Evolutionary conservation across 306 rosid genomes (phyloP).

Genomic region (Aeschynomene evenia): DNA sequence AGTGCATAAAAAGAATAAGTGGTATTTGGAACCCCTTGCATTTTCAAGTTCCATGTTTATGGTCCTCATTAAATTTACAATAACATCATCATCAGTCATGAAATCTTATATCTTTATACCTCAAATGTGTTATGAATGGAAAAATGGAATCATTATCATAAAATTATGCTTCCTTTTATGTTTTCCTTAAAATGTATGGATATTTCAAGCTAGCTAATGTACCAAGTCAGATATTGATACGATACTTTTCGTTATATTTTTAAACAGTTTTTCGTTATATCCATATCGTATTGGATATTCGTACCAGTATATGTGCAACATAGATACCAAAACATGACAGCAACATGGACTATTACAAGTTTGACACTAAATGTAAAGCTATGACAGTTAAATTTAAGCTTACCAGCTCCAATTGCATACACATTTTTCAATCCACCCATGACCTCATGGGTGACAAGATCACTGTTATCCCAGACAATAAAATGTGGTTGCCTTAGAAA

Average conservation of each 20-base stretch:
- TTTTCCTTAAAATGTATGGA: not conserved
- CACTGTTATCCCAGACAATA: conserved; percentile 93
- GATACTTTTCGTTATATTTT: too few relatives aligned
- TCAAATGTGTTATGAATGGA: not conserved
- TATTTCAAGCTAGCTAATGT: too few relatives aligned
- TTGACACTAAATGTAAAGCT: not conserved
- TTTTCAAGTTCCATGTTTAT: not conserved
- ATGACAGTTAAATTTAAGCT: conserved; percentile 8
- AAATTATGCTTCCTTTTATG: not conserved
- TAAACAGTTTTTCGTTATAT: too few relatives aligned
- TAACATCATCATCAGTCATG: not conserved
- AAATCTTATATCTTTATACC: not conserved
- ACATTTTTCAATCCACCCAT: conserved; percentile 99
- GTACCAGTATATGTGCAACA: too few relatives aligned
- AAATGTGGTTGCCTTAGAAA: conserved; percentile 88
- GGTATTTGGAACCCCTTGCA: not conserved
- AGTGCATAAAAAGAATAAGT: too few relatives aligned
- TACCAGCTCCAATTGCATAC: conserved; percentile 96
- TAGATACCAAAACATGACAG: not conserved
- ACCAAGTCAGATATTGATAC: too few relatives aligned
- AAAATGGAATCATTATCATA: not conserved
- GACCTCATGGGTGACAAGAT: conserved; percentile 91
- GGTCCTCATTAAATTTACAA: not conserved
- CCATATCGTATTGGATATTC: too few relatives aligned
- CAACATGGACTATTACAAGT: not conserved